Base-by-base conservation (phyloP, 805 yeast genomes). In the Starmerella bombi region DNA sequence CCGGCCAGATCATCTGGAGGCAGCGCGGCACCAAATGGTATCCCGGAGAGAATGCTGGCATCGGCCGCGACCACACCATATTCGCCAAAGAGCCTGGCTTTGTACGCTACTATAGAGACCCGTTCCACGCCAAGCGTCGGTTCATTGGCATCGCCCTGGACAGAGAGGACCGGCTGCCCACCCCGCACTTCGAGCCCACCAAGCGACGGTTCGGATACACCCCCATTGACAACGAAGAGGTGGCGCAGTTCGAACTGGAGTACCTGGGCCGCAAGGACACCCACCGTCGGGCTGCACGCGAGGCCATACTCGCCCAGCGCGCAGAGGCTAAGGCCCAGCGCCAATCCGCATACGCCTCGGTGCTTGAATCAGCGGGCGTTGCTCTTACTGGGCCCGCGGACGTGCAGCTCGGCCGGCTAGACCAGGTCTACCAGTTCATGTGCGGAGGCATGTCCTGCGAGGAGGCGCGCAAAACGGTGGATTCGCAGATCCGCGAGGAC, bases 21-120 rank as follows among this genome's bases (percentile, higher is more conserved):
- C 98, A 91, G 58, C 73, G 97, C 59, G 98, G 98, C 53, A 84
- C 97, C 16, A 79, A 74, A 55, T 80, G 86, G 59, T 91, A 75
- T 56, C 97, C 98, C 0, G 98, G 98, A 25, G 93, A 81, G 50
- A 86, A 91, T 52, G 80, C 57, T 3, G 61, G 59, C 7, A 82
- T 88, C 45, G 98, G 98, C 48, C 78, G 75, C 54, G 97, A 91
- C 59, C 96, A 86, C 60, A 88, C 98, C 2, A 71, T 91, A 25
- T 84, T 69, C 59, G 95, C 98, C 3, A 54, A 67, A 27, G 97
- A 91, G 57, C 94, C 95, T 3, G 98, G 98, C 20, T 84, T 67
- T 59, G 96, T 88, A 23, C 73, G 93, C 48, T 91, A 74, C 62
- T 91, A 91, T 61, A 64, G 78, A 45, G 95, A 91, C 65, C 97